Evolutionary conservation across 352 stramenopile genomes (phyloP), one percentile per base, ranked within the genome.

Genomic region (Phytophthora uliginosa): DNA sequence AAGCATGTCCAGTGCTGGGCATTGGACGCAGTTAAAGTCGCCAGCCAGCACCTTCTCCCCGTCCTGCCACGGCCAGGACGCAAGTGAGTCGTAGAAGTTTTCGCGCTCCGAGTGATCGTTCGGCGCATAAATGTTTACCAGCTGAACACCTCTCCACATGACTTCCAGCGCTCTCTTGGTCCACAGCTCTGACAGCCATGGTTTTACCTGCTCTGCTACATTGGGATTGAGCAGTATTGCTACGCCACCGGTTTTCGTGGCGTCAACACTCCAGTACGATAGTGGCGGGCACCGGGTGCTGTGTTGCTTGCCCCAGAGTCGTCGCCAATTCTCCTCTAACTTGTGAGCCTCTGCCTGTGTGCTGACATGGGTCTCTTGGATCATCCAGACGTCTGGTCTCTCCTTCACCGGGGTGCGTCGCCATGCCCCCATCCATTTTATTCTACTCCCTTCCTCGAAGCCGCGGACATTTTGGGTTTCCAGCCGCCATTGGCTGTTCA

Each of bases 21-120:
- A 52, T 61, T 61, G 55, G 3, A 40, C 55, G 34, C 55, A 28
- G n/a, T 61, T 26, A n/a, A 61, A 61, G 20, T 61, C 36, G 7
- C 55, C 33, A 12, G 33, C 12, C 7, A 61, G 9, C 33, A 61
- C 33, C 3, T 8, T 15, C 31, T 7, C 3, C 12, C 22, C 5
- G 10, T 61, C n/a, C 10, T 20, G 33, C 34, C 36, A 52, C 12
- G 36, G 34, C 36, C 36, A 61, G 4, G 28, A 0, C 36, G 0
- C n/a, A 10, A 61, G 47, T 13, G 4, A 3, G 12, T 33, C 12
- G 34, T 52, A 52, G 17, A 61, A 51, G 1, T 10, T 10, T 24
- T 61, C 36, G 18, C 51, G 15, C 10, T 57, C 24, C 6, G 9
- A 4, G 9, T 57, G 24, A 10, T 22, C 18, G 4, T 17, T 61